Base-by-base conservation (phyloP, 148 eudicot genomes). In the Amaranthus cruentus region DNA sequence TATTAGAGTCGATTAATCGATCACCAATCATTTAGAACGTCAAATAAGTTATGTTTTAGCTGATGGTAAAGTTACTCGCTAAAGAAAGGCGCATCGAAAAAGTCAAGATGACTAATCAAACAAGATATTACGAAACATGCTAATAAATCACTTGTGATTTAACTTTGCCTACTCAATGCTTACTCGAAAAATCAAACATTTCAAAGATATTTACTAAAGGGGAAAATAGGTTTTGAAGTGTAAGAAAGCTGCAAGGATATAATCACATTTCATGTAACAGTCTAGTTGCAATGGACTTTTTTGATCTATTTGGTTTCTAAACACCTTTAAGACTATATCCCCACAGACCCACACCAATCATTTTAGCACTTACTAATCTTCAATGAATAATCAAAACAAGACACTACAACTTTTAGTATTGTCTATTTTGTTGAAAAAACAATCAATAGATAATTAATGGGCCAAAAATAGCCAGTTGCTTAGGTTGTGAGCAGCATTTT, bases 341-440 rank as follows among this genome's bases (percentile, higher is more conserved):
- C 38, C 38, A 28, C 38, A 28, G 38, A 28, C 50, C 47, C 51
- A 55, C 10, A 38, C 57, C 18, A 9, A 3, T 21, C 66, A 60
- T 28, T 74, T 46, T 28, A 28, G 38, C 38, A 28, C 38, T 28
- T 28, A 28, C 38, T 28, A 1, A 15, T 51, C 69, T 66, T 66
- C 69, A 47, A 9, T 28, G 6, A 64, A 2, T 66, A 53, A 28
- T 47, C 43, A 28, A 52, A n/a, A 44, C 15, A 42, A 53, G 50
- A 42, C 75, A 46, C 18, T 52, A 73, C 52, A 72, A 49, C 42
- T 62, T 51, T 50, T 13, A 62, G 38, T 21, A 73, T 38, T 38
- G 52, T 4, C 55, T 9, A 46, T 48, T 72, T 51, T 28, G 67
- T 7, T n/a, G 54, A 15, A 66, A 56, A 57, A 7, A 47, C 46